Evolutionary conservation across 2,329 filamentous ascomycete species (phyloP), one percentile per base, ranked within the genome.

Genomic region (Macrophomina pseudophaseolina): DNA sequence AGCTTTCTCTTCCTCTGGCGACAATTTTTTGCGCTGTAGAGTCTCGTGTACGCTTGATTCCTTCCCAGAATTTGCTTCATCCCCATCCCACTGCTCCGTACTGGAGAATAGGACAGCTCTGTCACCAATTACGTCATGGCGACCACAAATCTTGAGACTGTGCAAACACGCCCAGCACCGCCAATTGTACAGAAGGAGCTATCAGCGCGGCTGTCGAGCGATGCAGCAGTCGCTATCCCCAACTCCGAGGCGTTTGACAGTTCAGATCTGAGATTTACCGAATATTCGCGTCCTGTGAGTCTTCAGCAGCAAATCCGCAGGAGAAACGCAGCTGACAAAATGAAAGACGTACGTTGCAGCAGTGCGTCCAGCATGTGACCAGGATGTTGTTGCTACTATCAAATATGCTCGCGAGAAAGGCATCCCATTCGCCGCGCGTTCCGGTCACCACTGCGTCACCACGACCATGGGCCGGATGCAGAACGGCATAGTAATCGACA

Each of bases 391-490:
- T 16, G 60, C 28, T 7, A 64, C 60, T 1, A 48, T 64, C 18
- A 49, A 38, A 6, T 64, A 51, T 35, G 60, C 60, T 2, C 44
- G 42, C 3, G 30, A n/a, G 48, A 64, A 30, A 16, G 48, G 44
- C 2, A 38, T 64, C 4, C 44, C 44, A 5, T 64, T 64, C 33
- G 32, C 60, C 33, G 46, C 48, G 14, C 60, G 60, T 18, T 52
- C 60, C 9, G 60, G 60, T 23, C 60, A 64, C 46, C 60, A 64
- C 60, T 64, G 60, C 60, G 60, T 64, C 7, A 53, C 60, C 4
- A 64, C 60, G 30, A 52, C 60, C 11, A 53, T 64, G 59, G 33
- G 59, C 6, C 30, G 28, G n/a, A 18, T 58, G n/a, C 38, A 28
- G 4, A 44, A 58, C 35, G 56, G 56, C 28, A 48, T 60, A 12